phyloP scores from a whole-genome alignment of 1,284 basidiomycete genomes.

The Coniophora puteana region DNA sequence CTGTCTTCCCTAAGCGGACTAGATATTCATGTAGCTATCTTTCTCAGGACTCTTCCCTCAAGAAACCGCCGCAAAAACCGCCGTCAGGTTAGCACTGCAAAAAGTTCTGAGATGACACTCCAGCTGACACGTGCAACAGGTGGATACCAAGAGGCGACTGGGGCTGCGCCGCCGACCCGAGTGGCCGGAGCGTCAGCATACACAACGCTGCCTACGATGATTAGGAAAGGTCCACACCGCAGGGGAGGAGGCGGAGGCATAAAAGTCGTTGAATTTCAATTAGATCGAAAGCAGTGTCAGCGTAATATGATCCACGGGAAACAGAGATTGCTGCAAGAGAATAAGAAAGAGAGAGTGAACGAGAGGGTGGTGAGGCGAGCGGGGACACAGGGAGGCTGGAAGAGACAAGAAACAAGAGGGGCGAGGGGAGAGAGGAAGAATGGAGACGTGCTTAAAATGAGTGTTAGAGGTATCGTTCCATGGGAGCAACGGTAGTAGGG shows the following conservation, averaged over 20 bases:
- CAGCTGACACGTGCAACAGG: slow-evolving; percentile 33
- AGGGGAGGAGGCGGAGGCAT: slow-evolving; percentile 10
- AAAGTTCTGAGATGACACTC: slow-evolving; percentile 9
- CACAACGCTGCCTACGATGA: slow-evolving; percentile 88
- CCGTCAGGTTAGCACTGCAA: slow-evolving; percentile 67
- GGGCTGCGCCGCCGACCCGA: slow-evolving; percentile 95
- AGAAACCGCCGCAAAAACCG: slow-evolving; percentile 86
- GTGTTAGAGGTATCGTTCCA: slow-evolving; percentile 1
- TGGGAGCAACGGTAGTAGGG: slow-evolving; percentile 2
- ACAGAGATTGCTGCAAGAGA: slow-evolving; percentile 25
- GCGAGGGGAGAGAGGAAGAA: slow-evolving; percentile 11
- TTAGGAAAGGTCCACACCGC: not conserved
- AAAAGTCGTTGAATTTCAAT: slow-evolving; percentile 20
- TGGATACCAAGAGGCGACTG: slow-evolving; percentile 96
- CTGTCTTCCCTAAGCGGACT: slow-evolving; percentile 5
- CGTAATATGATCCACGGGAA: no score
- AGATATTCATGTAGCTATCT: slow-evolving; percentile 10
- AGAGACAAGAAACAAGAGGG: slow-evolving; percentile 17
- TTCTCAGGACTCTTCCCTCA: slow-evolving; percentile 73
- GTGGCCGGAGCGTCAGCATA: slow-evolving; percentile 92
- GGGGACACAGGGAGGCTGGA: not conserved
- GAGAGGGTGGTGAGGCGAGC: slow-evolving; percentile 32
- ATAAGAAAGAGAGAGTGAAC: no score
- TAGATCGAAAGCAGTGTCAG: no score
- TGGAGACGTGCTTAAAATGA: slow-evolving; percentile 3